Percentiles rank a stretch among this genome's conserved stretches.
Evolutionary conservation across 176 grass and related monocot species (phyloP).

Genomic region (Aegilops tauschii): DNA sequence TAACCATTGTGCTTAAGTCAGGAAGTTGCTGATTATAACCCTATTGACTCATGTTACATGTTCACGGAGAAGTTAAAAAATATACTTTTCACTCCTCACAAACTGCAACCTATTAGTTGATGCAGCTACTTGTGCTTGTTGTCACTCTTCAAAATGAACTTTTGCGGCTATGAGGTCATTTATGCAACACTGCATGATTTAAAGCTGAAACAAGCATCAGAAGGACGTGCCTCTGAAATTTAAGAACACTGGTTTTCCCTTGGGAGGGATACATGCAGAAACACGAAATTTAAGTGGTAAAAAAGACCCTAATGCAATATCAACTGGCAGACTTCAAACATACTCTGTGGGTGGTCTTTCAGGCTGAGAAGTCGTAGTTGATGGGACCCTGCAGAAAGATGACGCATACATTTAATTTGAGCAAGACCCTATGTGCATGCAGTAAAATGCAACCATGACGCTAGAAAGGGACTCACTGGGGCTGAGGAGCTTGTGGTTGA

Average conservation of each 20-base stretch:
- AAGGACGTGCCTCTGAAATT: neutral
- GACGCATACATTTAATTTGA: neutral
- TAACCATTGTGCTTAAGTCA: neutral
- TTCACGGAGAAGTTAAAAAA: neutral
- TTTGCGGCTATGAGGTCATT: neutral
- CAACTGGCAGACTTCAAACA: slow-evolving; percentile 10
- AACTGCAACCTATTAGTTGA: neutral
- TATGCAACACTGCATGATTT: slow-evolving; percentile 9
- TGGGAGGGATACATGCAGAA: neutral
- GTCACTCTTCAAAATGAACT: neutral
- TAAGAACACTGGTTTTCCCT: neutral
- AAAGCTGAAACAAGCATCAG: slow-evolving; percentile 14
- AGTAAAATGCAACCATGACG: slow-evolving; percentile 11
- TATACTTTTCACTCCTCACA: neutral
- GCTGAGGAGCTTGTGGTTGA: slow-evolving; percentile 45
- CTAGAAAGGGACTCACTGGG: slow-evolving; percentile 43
- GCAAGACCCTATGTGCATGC: neutral
- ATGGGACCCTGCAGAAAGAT: slow-evolving; percentile 41
- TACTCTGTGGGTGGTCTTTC: slow-evolving; percentile 55
- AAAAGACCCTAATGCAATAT: neutral
- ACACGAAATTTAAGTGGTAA: slow-evolving; percentile 17
- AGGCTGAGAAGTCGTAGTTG: slow-evolving; percentile 39
- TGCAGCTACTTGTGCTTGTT: neutral
- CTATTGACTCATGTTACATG: neutral
- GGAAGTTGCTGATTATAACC: neutral